Conservation (phyloP, 31 red algal genomes). For the Odonthalia washingtoniensis region DNA sequence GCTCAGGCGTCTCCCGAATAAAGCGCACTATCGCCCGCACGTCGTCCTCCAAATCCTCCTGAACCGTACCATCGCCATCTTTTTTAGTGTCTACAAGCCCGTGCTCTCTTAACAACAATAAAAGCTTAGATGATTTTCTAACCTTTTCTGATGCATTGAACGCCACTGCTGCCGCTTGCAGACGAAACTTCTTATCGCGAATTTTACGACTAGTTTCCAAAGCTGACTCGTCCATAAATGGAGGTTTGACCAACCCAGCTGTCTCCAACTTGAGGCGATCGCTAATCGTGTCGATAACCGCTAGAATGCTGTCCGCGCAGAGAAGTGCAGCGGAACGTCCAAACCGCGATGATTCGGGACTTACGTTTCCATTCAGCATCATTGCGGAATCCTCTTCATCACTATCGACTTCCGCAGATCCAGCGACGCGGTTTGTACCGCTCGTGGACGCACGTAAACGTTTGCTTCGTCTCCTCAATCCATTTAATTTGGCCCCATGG, state of each 20-base stretch:
- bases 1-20: conserved; percentile 84
- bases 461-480: conserved; percentile 70
- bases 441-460: conserved; percentile 70
- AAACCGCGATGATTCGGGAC: conserved; percentile 60
- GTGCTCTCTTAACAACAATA: conserved; percentile 54
- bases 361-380: conserved; percentile 9
- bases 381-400: conserved; percentile 64
- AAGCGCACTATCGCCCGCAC: conserved; percentile 77
- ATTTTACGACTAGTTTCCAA: conserved; percentile 33
- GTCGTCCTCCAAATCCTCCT: conserved; percentile 64
- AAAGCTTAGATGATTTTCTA: conserved; percentile 54
- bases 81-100: conserved; percentile 23
- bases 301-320: conserved; percentile 72
- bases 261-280: conserved; percentile 66
- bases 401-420: conserved; percentile 60
- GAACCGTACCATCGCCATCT: conserved; percentile 31
- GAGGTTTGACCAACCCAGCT: conserved; percentile 32
- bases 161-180: conserved; percentile 51
- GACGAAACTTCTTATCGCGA: conserved; percentile 51
- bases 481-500: conserved; percentile 50
- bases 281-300: conserved; percentile 76
- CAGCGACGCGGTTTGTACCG: conserved; percentile 45
- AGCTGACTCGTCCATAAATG: conserved; percentile 25
- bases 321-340: conserved; percentile 59
- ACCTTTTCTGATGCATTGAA: conserved; percentile 73